Evolutionary conservation across 2,329 filamentous ascomycete species (phyloP), one percentile per base, ranked within the genome.

Genomic region (Botrytis fragariae): DNA sequence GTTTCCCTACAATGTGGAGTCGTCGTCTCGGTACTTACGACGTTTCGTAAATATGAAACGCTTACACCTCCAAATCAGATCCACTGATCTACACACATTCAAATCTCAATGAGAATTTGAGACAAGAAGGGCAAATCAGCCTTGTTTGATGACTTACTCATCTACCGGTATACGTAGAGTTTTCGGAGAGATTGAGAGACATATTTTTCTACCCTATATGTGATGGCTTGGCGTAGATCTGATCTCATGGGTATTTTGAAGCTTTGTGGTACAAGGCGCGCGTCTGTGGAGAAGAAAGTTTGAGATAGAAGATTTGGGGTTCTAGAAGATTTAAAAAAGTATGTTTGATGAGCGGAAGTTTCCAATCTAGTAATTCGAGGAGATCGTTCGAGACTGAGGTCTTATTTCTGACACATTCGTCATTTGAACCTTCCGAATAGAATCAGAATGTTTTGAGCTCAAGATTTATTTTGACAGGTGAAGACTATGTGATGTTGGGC

Each of bases 1-100:
- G 14, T 57, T 18, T 57, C 16, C n/a, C n/a, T 57, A 8, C 65
- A 54, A 69, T 25, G 37, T 57, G 48, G 48, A 44, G 51, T 42
- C 29, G 10, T 42, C 18, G 48, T 69, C 65, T 69, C 37, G 48
- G 65, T 57, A 68, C 35, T 68, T 20, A 42, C 20, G 63, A 65
- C 20, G 3, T 48, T n/a, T 62, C 37, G 60, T 62, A 20, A 20
- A 62, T 20, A 39, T 65, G 42, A 35, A 48, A 65, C 62, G 12
- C 20, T 39, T 37, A 18, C 42, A 45, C 20, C 35, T 67, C 32
- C 7, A 37, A 37, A 68, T 16, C 18, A 32, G n/a, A n/a, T 51
- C 65, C 65, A 69, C 65, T 57, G 35, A 42, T 57, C 65, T 29
- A 42, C 65, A 57, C 39, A 20, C 16, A 14, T 7, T 12, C n/a